Evolutionary conservation across 176 grass and related monocot genomes (phyloP).

Genomic region (Hordeum vulgare): MorexV3_pseudomolecules_assembly NC_058521.1:392079492-392079991

Average conservation of each 20-base stretch:
- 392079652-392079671: no score
- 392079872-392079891: neutral
- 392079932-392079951: neutral
- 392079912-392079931: neutral
- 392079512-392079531: no score
- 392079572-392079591: no score
- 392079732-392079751: neutral
- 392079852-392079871: neutral
- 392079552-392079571: no score
- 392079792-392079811: neutral
- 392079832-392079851: neutral
- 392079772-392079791: slow-evolving; percentile 3
- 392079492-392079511: no score
- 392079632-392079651: no score
- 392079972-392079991: neutral
- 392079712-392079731: neutral
- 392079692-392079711: no score
- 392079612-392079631: no score
- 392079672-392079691: no score
- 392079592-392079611: no score
- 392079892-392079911: neutral
- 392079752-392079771: neutral
- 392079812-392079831: neutral
- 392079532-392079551: no score
- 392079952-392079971: neutral